These are phyloP conservation scores for Aschersonia sp. DNA, from an alignment of 2,329 filamentous ascomycete genomes.

Conservation along the genomic window DNA sequence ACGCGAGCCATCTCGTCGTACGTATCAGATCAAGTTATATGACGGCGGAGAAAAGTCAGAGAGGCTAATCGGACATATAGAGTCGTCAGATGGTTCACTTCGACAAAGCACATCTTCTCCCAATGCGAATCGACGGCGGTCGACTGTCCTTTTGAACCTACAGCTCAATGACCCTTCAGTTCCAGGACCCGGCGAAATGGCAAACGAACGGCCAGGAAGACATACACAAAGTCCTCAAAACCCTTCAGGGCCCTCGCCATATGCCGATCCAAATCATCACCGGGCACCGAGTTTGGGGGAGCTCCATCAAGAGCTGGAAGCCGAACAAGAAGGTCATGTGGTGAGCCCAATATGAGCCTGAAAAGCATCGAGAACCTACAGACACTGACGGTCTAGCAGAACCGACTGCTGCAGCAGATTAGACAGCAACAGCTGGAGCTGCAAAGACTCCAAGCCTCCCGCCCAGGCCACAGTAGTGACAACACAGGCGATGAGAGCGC, in stretches of 20 bases:
- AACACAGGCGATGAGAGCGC: slow-evolving; percentile 36
- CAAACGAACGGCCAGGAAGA: slow-evolving; percentile 24
- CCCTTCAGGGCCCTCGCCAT: slow-evolving; percentile 31
- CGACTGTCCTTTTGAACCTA: slow-evolving; percentile 57
- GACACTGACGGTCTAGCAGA: slow-evolving; percentile 26
- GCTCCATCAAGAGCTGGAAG: slow-evolving; percentile 65
- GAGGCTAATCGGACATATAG: slow-evolving; percentile 15
- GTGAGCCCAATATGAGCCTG: slow-evolving; percentile 23
- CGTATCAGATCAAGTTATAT: slow-evolving; percentile 1
- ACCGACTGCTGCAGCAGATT: slow-evolving; percentile 65
- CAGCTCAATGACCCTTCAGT: slow-evolving; percentile 56
- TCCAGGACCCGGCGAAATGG: slow-evolving; percentile 56
- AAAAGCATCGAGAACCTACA: background rate
- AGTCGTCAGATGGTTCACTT: slow-evolving; percentile 38
- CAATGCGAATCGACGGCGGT: slow-evolving; percentile 43
- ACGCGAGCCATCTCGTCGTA: slow-evolving; percentile 45
- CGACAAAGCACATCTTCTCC: slow-evolving; percentile 26
- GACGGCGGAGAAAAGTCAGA: background rate
- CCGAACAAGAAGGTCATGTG: slow-evolving; percentile 66
- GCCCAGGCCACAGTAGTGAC: slow-evolving; percentile 18
- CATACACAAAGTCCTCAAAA: slow-evolving; percentile 26
- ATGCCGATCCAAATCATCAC: slow-evolving; percentile 44
- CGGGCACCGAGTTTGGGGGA: slow-evolving; percentile 59
- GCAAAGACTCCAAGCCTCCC: slow-evolving; percentile 37
- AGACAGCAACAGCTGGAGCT: slow-evolving; percentile 60